Base-by-base conservation (phyloP, 208 protist genomes). In the Leptomonas pyrrhocoris region DNA sequence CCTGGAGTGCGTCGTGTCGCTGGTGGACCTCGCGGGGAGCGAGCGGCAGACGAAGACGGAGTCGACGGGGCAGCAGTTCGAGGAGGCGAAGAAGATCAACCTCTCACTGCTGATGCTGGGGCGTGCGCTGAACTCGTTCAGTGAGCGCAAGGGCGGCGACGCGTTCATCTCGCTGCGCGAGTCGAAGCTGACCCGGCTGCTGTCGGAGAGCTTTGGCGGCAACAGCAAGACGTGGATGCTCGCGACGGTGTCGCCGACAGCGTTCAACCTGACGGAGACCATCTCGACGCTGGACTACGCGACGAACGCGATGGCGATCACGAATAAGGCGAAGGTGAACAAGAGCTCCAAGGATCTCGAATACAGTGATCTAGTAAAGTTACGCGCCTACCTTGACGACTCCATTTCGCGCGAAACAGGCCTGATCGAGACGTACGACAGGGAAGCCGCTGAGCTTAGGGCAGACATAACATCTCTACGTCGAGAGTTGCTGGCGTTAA, bases 151-250 rank as follows among this genome's bases (percentile, higher is more conserved):
- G 38, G 71, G 81, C 51, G 50, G 66, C 34, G 84, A 88, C 65
- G 73, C 61, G 25, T 92, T 84, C 71, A 88, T 96, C 40, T 91
- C 90, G 25, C 73, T 95, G 65, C 86, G 93, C 40, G 93, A 93
- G 60, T 97, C 90, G 59, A 96, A 96, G 74, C 79, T 98, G 28
- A 97, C 95, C 30, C 80, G 90, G 19, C 62, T 97, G 45, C 74
- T 96, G 62, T 91, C 91, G 27, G 90, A 97, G 77, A 96, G 89
- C 63, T 93, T 97, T 59, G 93, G 93, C 42, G 93, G 90, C 46
- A 98, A 98, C 71, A 95, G 92, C 57, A 95, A 94, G 66, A 98
- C 96, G 42, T 85, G 97, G 73, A 93, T 98, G 90, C 93, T 98
- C 59, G 94, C 89, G 51, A 95, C 86, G 23, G 81, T 98, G 43